Evolutionary conservation across 106 monocot genomes (phyloP), one percentile per base, ranked within the genome.

Genomic region (Chionographis japonica): DNA sequence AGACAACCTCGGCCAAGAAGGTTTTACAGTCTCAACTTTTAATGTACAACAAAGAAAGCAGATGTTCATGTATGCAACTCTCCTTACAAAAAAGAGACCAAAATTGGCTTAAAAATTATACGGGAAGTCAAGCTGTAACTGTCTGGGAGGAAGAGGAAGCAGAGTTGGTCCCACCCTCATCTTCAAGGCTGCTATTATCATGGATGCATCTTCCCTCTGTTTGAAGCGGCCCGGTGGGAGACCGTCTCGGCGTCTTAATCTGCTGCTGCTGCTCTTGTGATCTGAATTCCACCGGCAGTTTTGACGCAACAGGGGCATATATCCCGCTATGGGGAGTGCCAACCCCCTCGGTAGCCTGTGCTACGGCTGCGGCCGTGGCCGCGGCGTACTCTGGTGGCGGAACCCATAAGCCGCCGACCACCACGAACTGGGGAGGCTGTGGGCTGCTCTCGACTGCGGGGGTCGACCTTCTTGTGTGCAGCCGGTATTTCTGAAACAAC

Each of bases 321-420:
- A 81, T 46, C 37, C n/a, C 54, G 56, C 52, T 58, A 4, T 57
- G 20, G 38, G 76, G 50, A 54, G 63, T 41, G 6, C 16, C 52
- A 12, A 38, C 51, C 10, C 16, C 66, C 37, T 77, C 60, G 10
- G 40, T 19, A 10, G 71, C 37, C 54, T 67, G 67, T 12, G 75
- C 42, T 43, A 63, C 41, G 17, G 64, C 75, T 13, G 74, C 53
- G 14, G 72, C 77, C 2, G 73, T 67, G 0, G 78, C 65, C 0
- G 68, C 62, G 0, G 77, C 58, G 40, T 82, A 89, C 10, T 89
- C 82, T 8, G 80, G 78, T 16, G 89, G 75, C 1, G 84, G 90
- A 14, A 83, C 68, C 84, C 84, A 90, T n/a, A 94, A 68, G 16
- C 90, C 76, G 16, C 90, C 85, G 4, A 87, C 82, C 54, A 94